Evolutionary conservation across 2,329 filamentous ascomycete genomes (phyloP), one percentile per base, ranked within the genome.

Genomic region (Paracorniculantispora psalliotae): DNA sequence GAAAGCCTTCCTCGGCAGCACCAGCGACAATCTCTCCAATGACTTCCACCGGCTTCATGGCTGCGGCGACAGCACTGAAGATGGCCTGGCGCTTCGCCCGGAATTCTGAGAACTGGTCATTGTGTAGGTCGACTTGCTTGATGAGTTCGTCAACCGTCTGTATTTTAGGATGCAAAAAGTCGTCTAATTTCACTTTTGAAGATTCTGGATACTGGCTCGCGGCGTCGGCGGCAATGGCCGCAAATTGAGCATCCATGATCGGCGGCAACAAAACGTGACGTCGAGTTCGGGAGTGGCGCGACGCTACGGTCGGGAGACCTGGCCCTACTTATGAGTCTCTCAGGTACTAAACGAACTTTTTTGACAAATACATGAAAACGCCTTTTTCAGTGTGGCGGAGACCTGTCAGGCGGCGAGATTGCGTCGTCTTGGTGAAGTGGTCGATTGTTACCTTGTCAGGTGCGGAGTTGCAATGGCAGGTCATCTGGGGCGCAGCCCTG

Each of bases 1-100:
- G 67, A 60, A 79, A 79, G 3, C 68, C 69, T 7, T 75, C 72
- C 13, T 68, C 64, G 1, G 72, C 71, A 0, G 68, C 71, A 8
- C 74, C 75, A 10, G 71, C 67, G 17, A 72, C 67, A 10, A 75
- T 67, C 28, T 72, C 69, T 1, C 76, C 76, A 17, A 78, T 67
- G 6, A 72, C 52, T 61, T 79, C 73, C 15, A 79, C 63, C 1
- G 77, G 75, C 12, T 63, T 61, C 10, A 76, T 65, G 4, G 71
- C 68, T 0, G 66, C 62, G 1, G 66, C 61, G 46, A 77, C 53
- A 21, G 67, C 68, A 44, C 69, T 64, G 50, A 75, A 76, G 30
- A 77, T 61, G 17, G 61, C 63, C 26, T 71, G 69, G 0, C 69
- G 65, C 56, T 67, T 73, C 33, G 68, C 68, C 10, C 75, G 71